A percentile compares a stretch with the other conserved stretches of the same genome.
Conservation (phyloP, 345 rosid species). For the Ceriops tagal region DNA sequence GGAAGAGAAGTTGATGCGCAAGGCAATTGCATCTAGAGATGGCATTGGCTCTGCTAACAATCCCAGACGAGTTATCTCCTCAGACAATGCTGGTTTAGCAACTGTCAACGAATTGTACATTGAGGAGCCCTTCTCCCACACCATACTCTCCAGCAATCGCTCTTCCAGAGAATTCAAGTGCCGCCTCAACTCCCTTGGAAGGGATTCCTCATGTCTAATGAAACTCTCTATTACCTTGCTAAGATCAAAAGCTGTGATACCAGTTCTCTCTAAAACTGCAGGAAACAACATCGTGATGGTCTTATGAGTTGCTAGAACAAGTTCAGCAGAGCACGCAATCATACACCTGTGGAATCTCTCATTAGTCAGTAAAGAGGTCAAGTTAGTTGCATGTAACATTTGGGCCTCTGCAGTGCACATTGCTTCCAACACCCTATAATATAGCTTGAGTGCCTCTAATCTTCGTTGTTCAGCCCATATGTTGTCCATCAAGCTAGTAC, state of each 20-base stretch:
- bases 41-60: slow-evolving; percentile 34
- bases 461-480: slow-evolving; percentile 95
- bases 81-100: slow-evolving; percentile 65
- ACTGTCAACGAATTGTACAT: slow-evolving; percentile 91
- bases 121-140: slow-evolving; percentile 96
- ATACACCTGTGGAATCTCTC: slow-evolving; percentile 98
- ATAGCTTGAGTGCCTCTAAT: slow-evolving; percentile 76
- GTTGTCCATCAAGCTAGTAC: slow-evolving; percentile 80
- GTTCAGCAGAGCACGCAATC: slow-evolving; percentile 96
- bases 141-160: slow-evolving; percentile 96
- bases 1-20: slow-evolving; percentile 24
- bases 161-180: slow-evolving; percentile 95
- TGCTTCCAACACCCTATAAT: slow-evolving; percentile 91
- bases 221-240: slow-evolving; percentile 99
- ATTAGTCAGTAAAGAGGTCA: slow-evolving; percentile 82
- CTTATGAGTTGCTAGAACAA: slow-evolving; percentile 92
- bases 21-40: slow-evolving; percentile 31
- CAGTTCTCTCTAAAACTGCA: slow-evolving; percentile 91
- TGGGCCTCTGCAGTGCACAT: slow-evolving; percentile 94
- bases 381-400: slow-evolving; percentile 68
- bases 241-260: slow-evolving; percentile 97
- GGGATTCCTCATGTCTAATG: slow-evolving; percentile 91
- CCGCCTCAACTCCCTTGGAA: slow-evolving; percentile 93
- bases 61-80: slow-evolving; percentile 56
- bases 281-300: slow-evolving; percentile 94